Base-by-base conservation (phyloP, 257 asterid species). In the Ballota nigra region DNA sequence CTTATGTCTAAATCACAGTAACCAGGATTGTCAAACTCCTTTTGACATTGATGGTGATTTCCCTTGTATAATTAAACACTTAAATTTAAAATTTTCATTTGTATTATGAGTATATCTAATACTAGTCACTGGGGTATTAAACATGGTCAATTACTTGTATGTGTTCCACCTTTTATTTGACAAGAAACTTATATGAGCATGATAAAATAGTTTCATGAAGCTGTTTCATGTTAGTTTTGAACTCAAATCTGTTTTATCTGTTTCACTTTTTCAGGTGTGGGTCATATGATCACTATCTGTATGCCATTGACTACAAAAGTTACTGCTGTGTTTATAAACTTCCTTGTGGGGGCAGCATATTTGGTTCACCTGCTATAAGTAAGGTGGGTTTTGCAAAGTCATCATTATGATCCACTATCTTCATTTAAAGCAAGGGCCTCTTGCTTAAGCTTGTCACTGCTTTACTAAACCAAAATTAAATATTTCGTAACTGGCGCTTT, bases 341-440 rank as follows among this genome's bases (percentile, higher is more conserved):
- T 77, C 82, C 73, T 24, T 93, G 97, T 41, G 94, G 96, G 68
- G 97, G 98, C 72, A 93, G 97, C 76, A 80, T 93, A 85, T 93
- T 87, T 61, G 89, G 98, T 78, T 83, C 98, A 64, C 98, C 98
- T 34, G 96, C 83, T 77, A 69, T 93, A 66, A 84, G 89, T 82
- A 89, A 91, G 96, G 98, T 86, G 75, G 79, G 88, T 83, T 70
- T 73, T 28, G 72, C 71, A 41, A 36, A 47, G 33, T 63, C 68
- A 45, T 49, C 72, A 61, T 43, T 38, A 74, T 40, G 55, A 63
- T 36, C 15, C 19, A 20, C 53, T 47, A 22, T 68, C 52, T 55
- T 4, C 15, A 51, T 33, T 43, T 57, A 45, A 24, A 34, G 34
- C 29, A 31, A 34, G 74, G 58, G 41, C 34, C 28, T 57, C 43